Evolutionary conservation across 2,329 filamentous ascomycete species (phyloP).

Genomic region (Cladosporium sphaerospermum): DNA sequence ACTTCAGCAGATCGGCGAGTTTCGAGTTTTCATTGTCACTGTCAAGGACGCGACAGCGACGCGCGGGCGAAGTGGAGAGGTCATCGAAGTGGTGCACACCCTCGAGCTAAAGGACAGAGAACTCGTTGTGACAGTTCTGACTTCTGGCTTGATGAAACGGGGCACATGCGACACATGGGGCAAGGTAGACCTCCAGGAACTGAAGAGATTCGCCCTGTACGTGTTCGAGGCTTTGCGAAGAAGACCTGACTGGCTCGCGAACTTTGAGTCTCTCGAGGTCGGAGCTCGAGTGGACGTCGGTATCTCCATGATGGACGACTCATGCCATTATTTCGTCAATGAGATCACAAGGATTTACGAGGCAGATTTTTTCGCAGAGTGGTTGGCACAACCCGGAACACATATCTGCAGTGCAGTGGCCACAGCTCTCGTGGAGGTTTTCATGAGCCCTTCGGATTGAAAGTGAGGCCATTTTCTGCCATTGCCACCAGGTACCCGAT

Average conservation of each 20-base stretch:
- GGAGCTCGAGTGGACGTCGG: background rate
- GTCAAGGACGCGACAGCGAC: too few relatives aligned
- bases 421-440: too few relatives aligned
- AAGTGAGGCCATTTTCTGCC: too few relatives aligned
- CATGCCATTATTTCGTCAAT: background rate
- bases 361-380: background rate
- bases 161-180: background rate
- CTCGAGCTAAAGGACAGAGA: background rate
- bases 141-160: background rate
- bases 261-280: background rate
- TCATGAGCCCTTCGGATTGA: too few relatives aligned
- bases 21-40: background rate
- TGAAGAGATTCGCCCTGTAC: background rate
- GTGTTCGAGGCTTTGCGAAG: background rate
- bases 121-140: background rate
- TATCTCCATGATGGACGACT: background rate
- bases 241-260: background rate
- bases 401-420: background rate
- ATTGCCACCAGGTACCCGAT: too few relatives aligned
- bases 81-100: too few relatives aligned
- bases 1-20: background rate
- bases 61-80: too few relatives aligned
- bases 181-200: background rate
- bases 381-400: background rate
- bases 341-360: background rate